Conservation (phyloP, 2,329 filamentous ascomycete species). For the Aureobasidium sp. region DNA sequence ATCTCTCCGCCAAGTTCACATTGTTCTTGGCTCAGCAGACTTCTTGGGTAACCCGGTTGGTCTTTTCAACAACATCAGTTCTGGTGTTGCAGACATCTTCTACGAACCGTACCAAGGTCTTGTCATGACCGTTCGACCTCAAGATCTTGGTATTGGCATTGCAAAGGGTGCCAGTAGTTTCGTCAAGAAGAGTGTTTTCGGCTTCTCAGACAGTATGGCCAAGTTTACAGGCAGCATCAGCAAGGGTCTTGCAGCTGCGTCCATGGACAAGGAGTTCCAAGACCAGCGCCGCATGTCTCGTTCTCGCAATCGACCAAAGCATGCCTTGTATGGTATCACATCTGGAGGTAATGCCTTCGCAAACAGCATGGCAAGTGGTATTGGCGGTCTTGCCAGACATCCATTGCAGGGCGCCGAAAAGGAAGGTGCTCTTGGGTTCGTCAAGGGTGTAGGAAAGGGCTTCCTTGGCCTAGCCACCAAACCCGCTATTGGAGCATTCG, state of each 20-base stretch:
- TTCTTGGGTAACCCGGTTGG: conserved; percentile 97
- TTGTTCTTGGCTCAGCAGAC: conserved; percentile 93
- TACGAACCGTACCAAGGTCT: conserved; percentile 98
- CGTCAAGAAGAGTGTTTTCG: conserved; percentile 97
- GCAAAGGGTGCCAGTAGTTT: conserved; percentile 96
- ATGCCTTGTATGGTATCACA: conserved; percentile 92
- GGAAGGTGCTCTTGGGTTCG: conserved; percentile 86
- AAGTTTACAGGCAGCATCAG: conserved; percentile 97
- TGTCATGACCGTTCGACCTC: conserved; percentile 89
- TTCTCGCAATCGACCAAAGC: conserved; percentile 88
- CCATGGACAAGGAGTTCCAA: conserved; percentile 97
- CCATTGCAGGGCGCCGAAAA: conserved; percentile 93
- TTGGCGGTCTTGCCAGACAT: conserved; percentile 86
- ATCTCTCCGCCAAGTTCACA: conserved; percentile 89
- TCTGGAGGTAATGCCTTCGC: conserved; percentile 93
- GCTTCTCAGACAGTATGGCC: conserved; percentile 92
- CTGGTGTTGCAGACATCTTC: conserved; percentile 94
- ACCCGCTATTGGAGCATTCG: conserved; percentile 90
- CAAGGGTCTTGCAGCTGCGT: conserved; percentile 90
- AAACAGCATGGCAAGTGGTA: conserved; percentile 83
- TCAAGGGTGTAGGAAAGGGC: conserved; percentile 96
- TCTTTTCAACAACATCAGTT: conserved; percentile 96
- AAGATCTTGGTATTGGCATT: conserved; percentile 89
- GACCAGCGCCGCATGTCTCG: conserved; percentile 89
- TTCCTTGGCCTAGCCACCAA: conserved; percentile 92